Evolutionary conservation across 2,329 filamentous ascomycete species (phyloP), one percentile per base, ranked within the genome.

Genomic region (Didymella glomerata): DNA sequence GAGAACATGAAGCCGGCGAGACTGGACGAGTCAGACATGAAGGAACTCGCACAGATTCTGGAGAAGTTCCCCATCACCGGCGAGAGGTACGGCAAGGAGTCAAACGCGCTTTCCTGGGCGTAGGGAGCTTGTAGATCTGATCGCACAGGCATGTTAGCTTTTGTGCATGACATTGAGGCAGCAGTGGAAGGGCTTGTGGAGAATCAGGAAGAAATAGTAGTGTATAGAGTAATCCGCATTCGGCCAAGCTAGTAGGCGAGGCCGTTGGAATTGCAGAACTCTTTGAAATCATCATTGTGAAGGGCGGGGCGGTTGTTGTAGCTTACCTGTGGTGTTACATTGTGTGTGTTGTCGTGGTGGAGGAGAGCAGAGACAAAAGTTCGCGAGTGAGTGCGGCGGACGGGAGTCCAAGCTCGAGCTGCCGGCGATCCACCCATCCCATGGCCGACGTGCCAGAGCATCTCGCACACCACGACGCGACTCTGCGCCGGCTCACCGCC

Each of bases 1-100:
- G 88, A 90, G 79, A 91, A 91, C 65, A 76, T 80, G 30, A 82
- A 79, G 89, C 63, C 87, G 84, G 76, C 82, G 20, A 73, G 78
- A 34, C 70, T 85, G 38, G 78, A 69, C 48, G 78, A 81, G n/a
- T 74, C 77, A 30, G 81, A 84, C 48, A 64, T 85, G 73, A 79
- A 80, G 44, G 82, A 83, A 66, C 78, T 87, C 51, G 80, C 83
- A 40, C 76, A 78, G 18, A 80, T 87, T 56, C 61, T 86, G 61
- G 80, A 81, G 62, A 79, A 78, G 53, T 73, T 82, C 38, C 70
- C 78, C 45, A 69, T 82, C 28, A 64, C 71, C 9, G 82, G 82
- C 28, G 76, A 62, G 3, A 71, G 81, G 54, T 83, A 83, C 60
- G 60, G 53, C 11, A 50, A 63, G 18, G 58, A 41, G 1, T 47